Evolutionary conservation across 192 early-diverging fungal species (phyloP), one percentile per base, ranked within the genome.

Genomic region (Coemansia sp.): DNA sequence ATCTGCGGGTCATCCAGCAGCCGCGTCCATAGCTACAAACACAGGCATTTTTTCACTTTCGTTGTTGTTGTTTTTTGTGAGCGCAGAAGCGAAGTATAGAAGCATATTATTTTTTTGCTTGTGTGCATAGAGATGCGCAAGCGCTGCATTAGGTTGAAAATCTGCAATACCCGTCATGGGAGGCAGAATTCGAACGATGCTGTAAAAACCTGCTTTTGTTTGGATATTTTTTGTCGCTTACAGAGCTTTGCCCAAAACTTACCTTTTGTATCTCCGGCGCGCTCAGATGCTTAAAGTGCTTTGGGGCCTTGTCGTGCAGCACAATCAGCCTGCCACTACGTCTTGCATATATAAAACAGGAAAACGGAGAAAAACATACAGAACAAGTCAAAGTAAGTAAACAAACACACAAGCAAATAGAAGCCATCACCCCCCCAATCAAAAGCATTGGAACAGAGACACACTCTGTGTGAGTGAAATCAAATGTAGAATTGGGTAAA

Each of bases 271-370:
- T 84, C 62, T 96, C 90, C 3, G 72, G 69, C 7, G 84, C 45
- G 12, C 67, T 58, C 49, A 96, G 70, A 20, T 84, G 85, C 31
- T 72, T 71, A 72, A 98, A 98, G 70, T 93, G 89, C 32, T 73
- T 65, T 16, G 90, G 94, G 11, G 96, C 85, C 42, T 85, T 84
- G 77, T 99, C 96, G 61, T 93, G 89, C 28, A 99, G 83, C 1
- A 92, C 93, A 25, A 86, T 64, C 20, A 95, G 63, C 22, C 77
- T 76, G 52, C 94, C 94, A 10, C 79, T 76, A 82, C 32, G 16
- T 17, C 38, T 48, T 49, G 17, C 87, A 85, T 50, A 45, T 5
- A 36, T 32, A 56, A 32, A 56, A 31, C 31, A 32, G 30, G 32
- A 1, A 31, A 54, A 12, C 51, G 29, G 51, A 11, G 28, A 54